Evolutionary conservation across 1,139 yeast species (phyloP).

Genomic region (Sugiyamaella neomexicana): DNA sequence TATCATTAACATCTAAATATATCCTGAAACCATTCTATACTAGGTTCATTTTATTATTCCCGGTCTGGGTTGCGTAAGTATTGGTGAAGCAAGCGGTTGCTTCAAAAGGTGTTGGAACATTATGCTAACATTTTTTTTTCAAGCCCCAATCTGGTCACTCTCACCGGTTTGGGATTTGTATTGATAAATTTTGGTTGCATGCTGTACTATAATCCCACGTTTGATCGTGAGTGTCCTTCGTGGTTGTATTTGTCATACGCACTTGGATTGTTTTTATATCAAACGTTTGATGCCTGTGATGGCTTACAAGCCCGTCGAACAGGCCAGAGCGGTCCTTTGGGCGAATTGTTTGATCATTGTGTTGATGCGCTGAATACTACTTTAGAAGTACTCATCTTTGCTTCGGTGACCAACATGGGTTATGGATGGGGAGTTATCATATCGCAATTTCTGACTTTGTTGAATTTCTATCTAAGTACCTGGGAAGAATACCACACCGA

Average conservation of each 20-base stretch:
- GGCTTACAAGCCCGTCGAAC: constrained; percentile 92
- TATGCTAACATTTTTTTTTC: neutral
- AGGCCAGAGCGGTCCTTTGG: constrained; percentile 92
- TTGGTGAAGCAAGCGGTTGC: neutral
- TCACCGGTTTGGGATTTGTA: constrained; percentile 73
- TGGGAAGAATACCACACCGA: constrained; percentile 98
- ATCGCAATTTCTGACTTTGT: constrained; percentile 72
- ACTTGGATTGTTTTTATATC: constrained; percentile 81
- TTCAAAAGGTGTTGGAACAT: too few species aligned
- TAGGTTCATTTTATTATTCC: constrained; percentile 70
- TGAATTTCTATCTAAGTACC: constrained; percentile 82
- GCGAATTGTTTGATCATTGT: constrained; percentile 92
- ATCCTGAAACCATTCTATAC: constrained; percentile 74
- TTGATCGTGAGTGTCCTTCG: constrained; percentile 59
- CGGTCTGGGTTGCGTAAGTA: constrained; percentile 67
- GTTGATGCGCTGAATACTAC: constrained; percentile 89
- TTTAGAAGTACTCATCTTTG: constrained; percentile 69
- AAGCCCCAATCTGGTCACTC: constrained; percentile 69
- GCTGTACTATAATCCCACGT: constrained; percentile 70
- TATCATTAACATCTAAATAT: constrained; percentile 72
- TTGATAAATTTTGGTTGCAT: constrained; percentile 63
- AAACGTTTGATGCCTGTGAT: constrained; percentile 95
- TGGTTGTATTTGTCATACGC: constrained; percentile 86
- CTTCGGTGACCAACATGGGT: constrained; percentile 72
- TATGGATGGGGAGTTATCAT: constrained; percentile 61